Evolutionary conservation across 1,284 basidiomycete genomes (phyloP).

Genomic region (Inonotus hispidus): DNA sequence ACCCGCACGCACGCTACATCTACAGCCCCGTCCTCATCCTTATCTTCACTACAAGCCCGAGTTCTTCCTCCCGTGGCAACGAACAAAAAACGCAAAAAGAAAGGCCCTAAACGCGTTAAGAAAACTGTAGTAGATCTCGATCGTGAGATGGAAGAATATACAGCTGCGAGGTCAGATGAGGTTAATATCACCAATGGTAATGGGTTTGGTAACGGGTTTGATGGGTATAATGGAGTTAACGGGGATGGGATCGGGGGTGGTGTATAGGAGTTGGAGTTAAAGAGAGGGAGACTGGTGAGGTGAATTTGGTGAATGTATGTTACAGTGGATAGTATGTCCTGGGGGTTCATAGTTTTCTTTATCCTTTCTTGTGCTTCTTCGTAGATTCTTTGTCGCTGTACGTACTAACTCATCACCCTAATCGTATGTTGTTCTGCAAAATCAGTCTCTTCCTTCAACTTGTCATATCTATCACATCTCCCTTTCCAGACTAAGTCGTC

Average conservation of each 20-base stretch:
- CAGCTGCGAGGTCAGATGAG: neutral
- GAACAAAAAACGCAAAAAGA: constrained; percentile 18
- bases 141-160: constrained; percentile 23
- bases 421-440: too few relatives aligned
- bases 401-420: neutral
- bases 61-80: neutral
- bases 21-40: constrained; percentile 4
- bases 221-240: neutral
- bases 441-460: too few relatives aligned
- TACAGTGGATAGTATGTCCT: neutral
- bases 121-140: constrained; percentile 22
- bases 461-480: too few relatives aligned
- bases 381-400: neutral
- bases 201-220: neutral
- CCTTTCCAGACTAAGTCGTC: too few relatives aligned
- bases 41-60: neutral
- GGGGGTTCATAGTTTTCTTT: neutral
- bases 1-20: too few relatives aligned
- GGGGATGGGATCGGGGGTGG: too few relatives aligned
- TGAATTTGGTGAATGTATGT: neutral
- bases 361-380: neutral
- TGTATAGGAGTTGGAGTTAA: too few relatives aligned
- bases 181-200: neutral
- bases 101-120: constrained; percentile 23
- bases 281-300: too few relatives aligned